A percentile compares a stretch with the other conserved stretches of the same genome.
Conservation (phyloP, 805 yeast genomes). For the Candida parachauliodes region DNA sequence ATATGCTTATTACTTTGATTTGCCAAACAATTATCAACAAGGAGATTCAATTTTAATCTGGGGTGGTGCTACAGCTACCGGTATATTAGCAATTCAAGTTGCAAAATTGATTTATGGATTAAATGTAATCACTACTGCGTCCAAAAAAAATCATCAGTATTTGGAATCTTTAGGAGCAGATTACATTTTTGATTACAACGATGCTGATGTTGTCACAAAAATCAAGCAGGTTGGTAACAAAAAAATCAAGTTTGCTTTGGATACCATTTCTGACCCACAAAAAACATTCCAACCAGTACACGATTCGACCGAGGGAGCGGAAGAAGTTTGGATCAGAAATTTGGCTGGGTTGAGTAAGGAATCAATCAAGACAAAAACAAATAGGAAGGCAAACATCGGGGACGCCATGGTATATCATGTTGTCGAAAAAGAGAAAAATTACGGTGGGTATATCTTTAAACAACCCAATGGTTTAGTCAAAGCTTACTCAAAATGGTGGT, state of each 20-base stretch:
- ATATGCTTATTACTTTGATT: constrained; percentile 31
- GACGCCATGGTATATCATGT: constrained; percentile 15
- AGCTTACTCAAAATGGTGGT: constrained; percentile 21
- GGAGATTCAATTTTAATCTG: constrained; percentile 24
- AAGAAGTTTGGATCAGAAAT: constrained; percentile 17
- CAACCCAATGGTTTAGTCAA: constrained; percentile 12
- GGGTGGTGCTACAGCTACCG: constrained; percentile 39
- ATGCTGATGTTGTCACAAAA: constrained; percentile 19
- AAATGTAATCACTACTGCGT: constrained; percentile 27
- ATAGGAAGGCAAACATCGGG: constrained; percentile 12
- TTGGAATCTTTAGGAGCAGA: constrained; percentile 29
- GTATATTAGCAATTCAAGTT: constrained; percentile 27
- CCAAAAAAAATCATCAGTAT: constrained; percentile 20
- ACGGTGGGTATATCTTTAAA: constrained; percentile 7
- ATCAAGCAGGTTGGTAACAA: constrained; percentile 17
- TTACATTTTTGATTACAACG: constrained; percentile 24
- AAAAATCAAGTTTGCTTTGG: constrained; percentile 24
- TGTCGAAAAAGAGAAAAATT: constrained; percentile 12
- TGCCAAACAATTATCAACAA: constrained; percentile 16
- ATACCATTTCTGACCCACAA: constrained; percentile 17
- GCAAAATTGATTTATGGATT: constrained; percentile 28
- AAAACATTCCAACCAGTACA: constrained; percentile 23
- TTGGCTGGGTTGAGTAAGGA: constrained; percentile 14
- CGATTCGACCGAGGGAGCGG: constrained; percentile 25
- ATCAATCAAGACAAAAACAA: constrained; percentile 9